phyloP scores from a whole-genome alignment of 2,329 filamentous ascomycete species.

The Stemphylium beticola region DNA sequence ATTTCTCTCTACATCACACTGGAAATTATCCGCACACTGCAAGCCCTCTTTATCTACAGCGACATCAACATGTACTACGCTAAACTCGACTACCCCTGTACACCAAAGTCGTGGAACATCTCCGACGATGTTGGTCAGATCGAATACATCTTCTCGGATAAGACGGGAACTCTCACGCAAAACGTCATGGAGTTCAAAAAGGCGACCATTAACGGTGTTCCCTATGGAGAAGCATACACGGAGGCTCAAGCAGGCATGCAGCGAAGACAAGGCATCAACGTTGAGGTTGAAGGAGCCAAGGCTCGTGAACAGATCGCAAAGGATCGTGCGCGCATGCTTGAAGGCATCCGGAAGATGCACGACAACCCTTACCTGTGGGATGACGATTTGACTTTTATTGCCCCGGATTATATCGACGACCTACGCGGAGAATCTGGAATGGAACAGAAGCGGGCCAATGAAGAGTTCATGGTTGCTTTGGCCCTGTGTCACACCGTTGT shows the following conservation, averaged over 20 bases:
- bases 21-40: slow-evolving; percentile 90
- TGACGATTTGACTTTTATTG: slow-evolving; percentile 88
- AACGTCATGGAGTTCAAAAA: slow-evolving; percentile 99
- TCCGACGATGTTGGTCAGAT: slow-evolving; percentile 98
- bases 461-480: slow-evolving; percentile 92
- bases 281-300: slow-evolving; percentile 77
- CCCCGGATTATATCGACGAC: slow-evolving; percentile 86
- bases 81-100: slow-evolving; percentile 88
- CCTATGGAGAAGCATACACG: slow-evolving; percentile 97
- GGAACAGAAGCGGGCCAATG: slow-evolving; percentile 77
- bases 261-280: slow-evolving; percentile 84
- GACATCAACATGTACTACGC: slow-evolving; percentile 98
- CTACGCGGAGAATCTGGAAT: slow-evolving; percentile 76
- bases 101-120: slow-evolving; percentile 98
- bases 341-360: slow-evolving; percentile 75
- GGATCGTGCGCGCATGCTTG: slow-evolving; percentile 75
- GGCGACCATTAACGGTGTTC: slow-evolving; percentile 91
- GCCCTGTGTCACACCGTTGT: slow-evolving; percentile 98
- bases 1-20: slow-evolving; percentile 98
- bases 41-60: slow-evolving; percentile 97
- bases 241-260: slow-evolving; percentile 97
- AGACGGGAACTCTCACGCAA: slow-evolving; percentile 87
- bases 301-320: slow-evolving; percentile 79
- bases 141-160: slow-evolving; percentile 98
- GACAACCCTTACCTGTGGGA: slow-evolving; percentile 91